A percentile compares a stretch with the other conserved stretches of the same genome.
phyloP scores from a whole-genome alignment of 1,284 basidiomycete genomes.

The Tilletia indica region DNA sequence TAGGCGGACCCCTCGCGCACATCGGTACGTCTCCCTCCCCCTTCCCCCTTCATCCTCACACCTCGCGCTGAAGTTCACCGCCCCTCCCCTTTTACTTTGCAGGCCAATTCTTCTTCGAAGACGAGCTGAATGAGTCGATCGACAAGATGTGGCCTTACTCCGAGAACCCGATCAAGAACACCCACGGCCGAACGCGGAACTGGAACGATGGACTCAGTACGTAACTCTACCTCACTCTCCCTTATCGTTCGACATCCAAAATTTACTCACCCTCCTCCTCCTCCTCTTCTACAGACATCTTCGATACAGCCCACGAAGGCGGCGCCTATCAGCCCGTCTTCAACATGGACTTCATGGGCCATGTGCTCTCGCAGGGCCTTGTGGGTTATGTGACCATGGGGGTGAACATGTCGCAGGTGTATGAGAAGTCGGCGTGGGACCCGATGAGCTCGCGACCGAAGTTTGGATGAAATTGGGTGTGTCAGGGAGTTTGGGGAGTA shows the following conservation, averaged over 20 bases:
- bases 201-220: conserved; percentile 54
- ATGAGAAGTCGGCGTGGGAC: conserved; percentile 3
- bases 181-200: conserved; percentile 58
- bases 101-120: conserved; percentile 69
- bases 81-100: not conserved
- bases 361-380: conserved; percentile 58
- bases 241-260: not conserved
- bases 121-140: conserved; percentile 62
- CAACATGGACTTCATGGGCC: conserved; percentile 58
- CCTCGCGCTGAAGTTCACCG: conserved; percentile 50
- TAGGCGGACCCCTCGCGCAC: conserved; percentile 59
- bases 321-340: conserved; percentile 57
- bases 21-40: conserved; percentile 24
- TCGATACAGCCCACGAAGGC: conserved; percentile 47
- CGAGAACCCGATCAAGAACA: conserved; percentile 56
- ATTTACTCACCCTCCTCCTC: too few species aligned
- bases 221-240: not conserved
- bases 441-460: not conserved
- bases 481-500: too few species aligned
- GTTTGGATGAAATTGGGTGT: not conserved
- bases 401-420: conserved; percentile 41
- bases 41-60: too few species aligned
- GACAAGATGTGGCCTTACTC: conserved; percentile 57
- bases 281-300: conserved; percentile 58
- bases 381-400: conserved; percentile 59